phyloP scores from a whole-genome alignment of 257 asterid genomes.

The Nicotiana paniculata region DNA sequence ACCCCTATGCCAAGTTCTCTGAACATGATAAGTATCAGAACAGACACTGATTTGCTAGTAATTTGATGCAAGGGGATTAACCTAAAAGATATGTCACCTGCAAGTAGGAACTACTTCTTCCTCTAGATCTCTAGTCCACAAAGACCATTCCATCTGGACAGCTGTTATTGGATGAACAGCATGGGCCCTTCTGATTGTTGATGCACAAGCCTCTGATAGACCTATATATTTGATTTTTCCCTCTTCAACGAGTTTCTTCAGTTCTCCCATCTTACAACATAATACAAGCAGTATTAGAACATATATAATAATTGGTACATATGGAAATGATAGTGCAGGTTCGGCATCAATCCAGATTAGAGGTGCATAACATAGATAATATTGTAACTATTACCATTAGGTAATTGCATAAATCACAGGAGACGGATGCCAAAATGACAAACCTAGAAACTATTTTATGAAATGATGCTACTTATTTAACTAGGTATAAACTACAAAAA shows the following conservation, averaged over 20 bases:
- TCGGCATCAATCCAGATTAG: neutral
- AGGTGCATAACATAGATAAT: neutral
- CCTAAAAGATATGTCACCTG: slow-evolving; percentile 14
- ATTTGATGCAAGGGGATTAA: neutral
- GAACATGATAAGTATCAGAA: neutral
- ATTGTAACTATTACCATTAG: neutral
- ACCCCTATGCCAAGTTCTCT: slow-evolving; percentile 40
- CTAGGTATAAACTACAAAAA: neutral
- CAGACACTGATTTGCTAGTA: neutral
- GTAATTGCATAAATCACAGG: neutral
- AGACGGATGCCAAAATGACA: neutral
- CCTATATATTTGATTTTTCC: slow-evolving; percentile 30
- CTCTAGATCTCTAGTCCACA: slow-evolving; percentile 33
- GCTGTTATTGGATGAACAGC: slow-evolving; percentile 31
- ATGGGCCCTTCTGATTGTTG: slow-evolving; percentile 36
- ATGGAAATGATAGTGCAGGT: neutral
- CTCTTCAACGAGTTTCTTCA: slow-evolving; percentile 32
- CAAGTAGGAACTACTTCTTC: slow-evolving; percentile 30
- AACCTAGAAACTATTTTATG: too few relatives aligned
- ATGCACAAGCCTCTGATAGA: slow-evolving; percentile 28
- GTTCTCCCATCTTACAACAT: slow-evolving; percentile 18
- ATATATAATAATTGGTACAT: neutral
- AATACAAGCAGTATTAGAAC: neutral
- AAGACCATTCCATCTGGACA: slow-evolving; percentile 32
- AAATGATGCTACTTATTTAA: neutral